Base-by-base conservation (phyloP, 2,329 filamentous ascomycete genomes). In the Fusarium abutilonis region DNA sequence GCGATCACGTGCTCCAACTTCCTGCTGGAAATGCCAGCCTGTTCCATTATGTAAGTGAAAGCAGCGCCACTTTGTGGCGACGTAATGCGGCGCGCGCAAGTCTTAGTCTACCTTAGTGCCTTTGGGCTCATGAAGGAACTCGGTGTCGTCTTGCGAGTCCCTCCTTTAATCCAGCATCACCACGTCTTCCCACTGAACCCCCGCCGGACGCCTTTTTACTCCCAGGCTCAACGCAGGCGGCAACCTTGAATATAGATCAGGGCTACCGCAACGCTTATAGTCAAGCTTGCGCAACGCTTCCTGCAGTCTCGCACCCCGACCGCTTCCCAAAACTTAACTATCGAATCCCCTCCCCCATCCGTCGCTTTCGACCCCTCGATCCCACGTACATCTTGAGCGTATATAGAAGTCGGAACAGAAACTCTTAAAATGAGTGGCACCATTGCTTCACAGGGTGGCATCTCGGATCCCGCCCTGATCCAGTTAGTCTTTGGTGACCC, bases 381-480 rank as follows among this genome's bases (percentile, higher is more conserved):
- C 15, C 51, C 28, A 51, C 47, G 46, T 48, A 52, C 51, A 56
- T 23, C 42, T 55, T 43, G 47, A 58, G 39, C 42, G 36, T 43
- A 52, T 45, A 51, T 48, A 48, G 38, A 56, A 56, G 57, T 52
- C 56, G 38, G 44, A 36, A 49, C 48, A 42, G 50, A 40, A 45
- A 52, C 39, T 31, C 43, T 61, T 45, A 74, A 55, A 43, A 78
- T 78, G 76, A 77, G 70, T 64, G 59, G 70, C 56, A 70, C 70
- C 60, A 74, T 83, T 60, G 73, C 73, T 66, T 76, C 77, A 36
- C 75, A 77, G 75, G 86, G 85, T 67, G 86, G 86, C 71, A 88
- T 88, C 76, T 87, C 86, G 62, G 86, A 88, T 79, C 86, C 86
- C 67, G 83, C 84, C 71, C 83, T 88, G 70, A 88, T 88, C 78